Base-by-base conservation (phyloP, 306 rosid genomes). In the Quercus dentata region DNA sequence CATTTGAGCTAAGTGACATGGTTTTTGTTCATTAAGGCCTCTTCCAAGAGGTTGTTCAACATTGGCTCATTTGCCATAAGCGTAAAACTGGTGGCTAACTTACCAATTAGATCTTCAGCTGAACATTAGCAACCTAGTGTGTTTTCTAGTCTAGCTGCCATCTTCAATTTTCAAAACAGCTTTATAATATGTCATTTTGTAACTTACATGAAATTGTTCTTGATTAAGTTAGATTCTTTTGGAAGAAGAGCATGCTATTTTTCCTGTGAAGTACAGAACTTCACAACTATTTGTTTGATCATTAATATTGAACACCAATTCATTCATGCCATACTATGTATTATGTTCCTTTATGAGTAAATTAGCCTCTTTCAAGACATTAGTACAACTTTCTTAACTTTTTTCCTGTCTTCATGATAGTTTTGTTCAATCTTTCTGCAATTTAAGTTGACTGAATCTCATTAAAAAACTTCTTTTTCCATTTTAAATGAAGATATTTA, bases 401-500 rank as follows among this genome's bases (percentile, higher is more conserved):
- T 67, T 0, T 18, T 44, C 10, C n/a, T n/a, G 25, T 19, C 38
- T 6, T 1, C 21, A 33, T 67, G 19, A 67, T 67, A 58, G 8
- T 64, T 64, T 11, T n/a, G 7, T 65, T n/a, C 15, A 28, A 4
- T 2, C 19, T 51, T 20, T n/a, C 64, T n/a, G 55, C 8, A 33
- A 25, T 56, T 3, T 14, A 21, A 56, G 55, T 28, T 9, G 20
- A 55, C 67, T 76, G 65, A 75, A 8, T 15, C 25, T 35, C 18
- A 67, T 49, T 13, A 33, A 33, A 19, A 17, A 7, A 18, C 19
- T 8, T 9, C 11, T 67, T 67, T 63, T 27, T 9, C 11, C 28
- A 15, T 19, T 67, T 67, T 35, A 14, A 67, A 18, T 64, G n/a
- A 67, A 19, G 71, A 80, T 64, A 61, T 52, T 79, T 46, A 68